Conservation (phyloP, 2,329 filamentous ascomycete species). For the Lachnum nothofagi region DNA sequence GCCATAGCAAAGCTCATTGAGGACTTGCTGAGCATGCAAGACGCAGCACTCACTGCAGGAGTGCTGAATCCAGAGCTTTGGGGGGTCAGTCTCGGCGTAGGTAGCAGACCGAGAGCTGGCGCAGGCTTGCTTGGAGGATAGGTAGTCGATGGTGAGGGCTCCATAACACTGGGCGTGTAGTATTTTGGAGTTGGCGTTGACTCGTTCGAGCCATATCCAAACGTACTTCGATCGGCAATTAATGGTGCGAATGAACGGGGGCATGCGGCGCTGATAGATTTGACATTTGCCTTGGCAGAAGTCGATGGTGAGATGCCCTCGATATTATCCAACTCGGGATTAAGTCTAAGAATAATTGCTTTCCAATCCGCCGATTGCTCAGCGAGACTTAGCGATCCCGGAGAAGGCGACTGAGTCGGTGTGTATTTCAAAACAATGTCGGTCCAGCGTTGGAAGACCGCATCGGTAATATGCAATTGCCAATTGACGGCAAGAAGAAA, state of each 20-base stretch:
- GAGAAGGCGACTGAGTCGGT: conserved; percentile 49
- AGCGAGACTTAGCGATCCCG: conserved; percentile 36
- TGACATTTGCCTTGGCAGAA: conserved; percentile 20
- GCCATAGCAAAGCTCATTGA: conserved; percentile 59
- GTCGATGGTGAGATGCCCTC: conserved; percentile 43
- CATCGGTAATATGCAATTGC: conserved; percentile 89
- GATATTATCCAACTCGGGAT: conserved; percentile 54
- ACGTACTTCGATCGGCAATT: conserved; percentile 35
- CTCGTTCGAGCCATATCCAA: conserved; percentile 38
- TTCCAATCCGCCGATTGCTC: conserved; percentile 47
- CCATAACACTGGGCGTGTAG: conserved; percentile 44
- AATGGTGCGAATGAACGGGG: conserved; percentile 40
- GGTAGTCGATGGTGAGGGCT: conserved; percentile 42
- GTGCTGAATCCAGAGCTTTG: conserved; percentile 52
- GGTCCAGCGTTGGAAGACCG: conserved; percentile 86
- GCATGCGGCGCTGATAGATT: conserved; percentile 18
- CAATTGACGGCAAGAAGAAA: conserved; percentile 88
- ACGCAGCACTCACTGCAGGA: conserved; percentile 53
- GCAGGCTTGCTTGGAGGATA: conserved; percentile 45
- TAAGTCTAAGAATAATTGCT: conserved; percentile 51
- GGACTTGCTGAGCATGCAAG: conserved; percentile 46
- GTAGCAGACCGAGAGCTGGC: conserved; percentile 51
- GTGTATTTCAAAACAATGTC: conserved; percentile 85
- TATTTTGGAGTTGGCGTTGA: conserved; percentile 40
- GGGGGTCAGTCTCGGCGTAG: conserved; percentile 55